Percentiles rank a stretch among this genome's conserved stretches.
phyloP scores from a whole-genome alignment of 441 rosid species.

The Sinapis alba region DNA sequence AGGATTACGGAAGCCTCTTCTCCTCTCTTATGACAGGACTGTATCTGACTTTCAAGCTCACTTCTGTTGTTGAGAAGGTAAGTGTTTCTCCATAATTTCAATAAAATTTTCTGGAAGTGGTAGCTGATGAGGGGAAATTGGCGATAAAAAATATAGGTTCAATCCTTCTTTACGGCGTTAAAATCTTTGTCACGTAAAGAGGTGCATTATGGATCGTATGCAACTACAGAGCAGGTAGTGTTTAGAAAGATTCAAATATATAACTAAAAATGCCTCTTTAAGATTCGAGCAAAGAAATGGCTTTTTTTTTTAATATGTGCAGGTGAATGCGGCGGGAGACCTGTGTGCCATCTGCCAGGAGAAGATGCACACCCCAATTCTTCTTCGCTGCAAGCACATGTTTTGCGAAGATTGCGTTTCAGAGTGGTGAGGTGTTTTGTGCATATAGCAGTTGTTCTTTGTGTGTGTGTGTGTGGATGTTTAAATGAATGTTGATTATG shows the following conservation, averaged over 20 bases:
- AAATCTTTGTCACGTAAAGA: slow-evolving; percentile 61
- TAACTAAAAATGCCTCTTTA: slow-evolving; percentile 6
- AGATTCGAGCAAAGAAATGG: slow-evolving; percentile 16
- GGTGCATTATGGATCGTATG: slow-evolving; percentile 67
- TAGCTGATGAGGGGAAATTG: neutral
- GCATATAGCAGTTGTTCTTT: slow-evolving; percentile 18
- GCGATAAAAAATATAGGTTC: slow-evolving; percentile 56
- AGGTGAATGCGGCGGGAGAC: slow-evolving; percentile 65
- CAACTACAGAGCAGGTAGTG: slow-evolving; percentile 62
- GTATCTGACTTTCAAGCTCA: slow-evolving; percentile 71
- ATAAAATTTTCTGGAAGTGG: slow-evolving; percentile 17
- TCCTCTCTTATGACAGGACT: slow-evolving; percentile 67
- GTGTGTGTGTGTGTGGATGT: slow-evolving; percentile 27
- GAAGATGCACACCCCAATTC: slow-evolving; percentile 63
- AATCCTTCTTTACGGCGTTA: slow-evolving; percentile 55
- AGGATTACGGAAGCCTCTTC: slow-evolving; percentile 70
- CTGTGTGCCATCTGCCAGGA: slow-evolving; percentile 77
- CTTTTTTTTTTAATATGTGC: slow-evolving; percentile 33
- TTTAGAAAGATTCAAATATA: slow-evolving; percentile 13
- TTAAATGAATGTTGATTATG: slow-evolving; percentile 23
- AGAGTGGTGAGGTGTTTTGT: slow-evolving; percentile 55
- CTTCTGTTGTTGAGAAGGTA: slow-evolving; percentile 68
- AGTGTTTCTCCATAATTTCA: slow-evolving; percentile 8
- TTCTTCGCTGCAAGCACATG: slow-evolving; percentile 63
- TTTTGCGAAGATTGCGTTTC: slow-evolving; percentile 74